Percentiles rank a stretch among this genome's conserved stretches.
Conservation (phyloP, 2,329 filamentous ascomycete genomes). For the Fusarium subglutinans region DNA sequence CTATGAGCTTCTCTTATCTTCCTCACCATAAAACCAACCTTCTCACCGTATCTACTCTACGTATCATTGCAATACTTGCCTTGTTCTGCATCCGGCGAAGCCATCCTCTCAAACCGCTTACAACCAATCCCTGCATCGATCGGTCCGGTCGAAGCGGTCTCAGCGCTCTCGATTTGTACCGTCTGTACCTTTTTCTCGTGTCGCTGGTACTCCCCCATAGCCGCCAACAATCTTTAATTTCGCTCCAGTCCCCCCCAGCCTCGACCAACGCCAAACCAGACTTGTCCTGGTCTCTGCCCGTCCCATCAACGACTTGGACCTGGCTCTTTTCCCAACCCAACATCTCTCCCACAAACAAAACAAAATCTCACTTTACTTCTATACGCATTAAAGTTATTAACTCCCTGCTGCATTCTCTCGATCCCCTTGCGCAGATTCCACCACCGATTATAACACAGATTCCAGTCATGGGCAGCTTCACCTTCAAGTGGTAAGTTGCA, state of each 20-base stretch:
- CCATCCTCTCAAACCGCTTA: conserved; percentile 31
- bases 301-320: conserved; percentile 28
- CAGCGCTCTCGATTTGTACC: conserved; percentile 26
- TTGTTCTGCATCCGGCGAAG: conserved; percentile 32
- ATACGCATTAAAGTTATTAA: conserved; percentile 28
- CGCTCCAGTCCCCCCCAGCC: conserved; percentile 39
- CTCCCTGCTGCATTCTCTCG: conserved; percentile 17
- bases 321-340: conserved; percentile 36
- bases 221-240: conserved; percentile 43
- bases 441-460: conserved; percentile 30
- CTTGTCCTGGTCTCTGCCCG: conserved; percentile 32
- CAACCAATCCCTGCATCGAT: conserved; percentile 32
- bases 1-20: conserved; percentile 32
- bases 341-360: conserved; percentile 37
- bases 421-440: conserved; percentile 19
- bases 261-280: conserved; percentile 39
- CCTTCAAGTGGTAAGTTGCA: conserved; percentile 73
- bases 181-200: conserved; percentile 28
- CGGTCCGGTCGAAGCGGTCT: conserved; percentile 27
- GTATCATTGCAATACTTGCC: conserved; percentile 24
- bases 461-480: conserved; percentile 70
- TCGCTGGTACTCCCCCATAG: conserved; percentile 28
- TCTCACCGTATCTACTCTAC: conserved; percentile 26
- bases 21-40: conserved; percentile 15
- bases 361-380: conserved; percentile 29